A percentile compares a stretch with the other conserved stretches of the same genome.
Conservation (phyloP, 495 filamentous ascomycete genomes). For the Diplogelasinospora grovesii region DNA sequence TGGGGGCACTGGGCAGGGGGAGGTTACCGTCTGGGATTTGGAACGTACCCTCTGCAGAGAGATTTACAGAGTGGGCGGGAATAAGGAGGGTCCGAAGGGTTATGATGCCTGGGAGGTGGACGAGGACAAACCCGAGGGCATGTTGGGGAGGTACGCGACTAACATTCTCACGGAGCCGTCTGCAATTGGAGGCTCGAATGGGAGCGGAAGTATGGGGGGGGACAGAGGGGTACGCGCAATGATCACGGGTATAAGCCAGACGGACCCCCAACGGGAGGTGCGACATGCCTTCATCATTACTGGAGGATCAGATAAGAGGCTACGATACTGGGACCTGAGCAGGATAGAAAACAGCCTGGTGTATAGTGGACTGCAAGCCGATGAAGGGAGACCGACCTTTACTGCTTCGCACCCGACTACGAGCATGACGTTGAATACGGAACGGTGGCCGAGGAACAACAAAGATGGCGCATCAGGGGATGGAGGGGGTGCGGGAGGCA, state of each 20-base stretch:
- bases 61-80: conserved; percentile 64
- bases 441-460: conserved; percentile 55
- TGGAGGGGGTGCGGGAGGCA: too few relatives aligned
- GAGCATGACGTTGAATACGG: conserved; percentile 63
- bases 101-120: conserved; percentile 89
- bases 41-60: conserved; percentile 86
- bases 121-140: conserved; percentile 79
- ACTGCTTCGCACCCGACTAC: conserved; percentile 60
- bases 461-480: too few relatives aligned
- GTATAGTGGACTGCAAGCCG: conserved; percentile 68
- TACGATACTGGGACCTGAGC: conserved; percentile 86
- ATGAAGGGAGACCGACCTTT: conserved; percentile 67
- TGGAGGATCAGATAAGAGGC: conserved; percentile 80
- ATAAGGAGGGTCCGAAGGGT: conserved; percentile 50
- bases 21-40: conserved; percentile 93
- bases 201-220: too few relatives aligned
- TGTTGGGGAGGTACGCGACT: conserved; percentile 82
- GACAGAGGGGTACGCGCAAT: conserved; percentile 57
- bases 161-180: conserved; percentile 56
- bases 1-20: conserved; percentile 82
- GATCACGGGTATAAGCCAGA: conserved; percentile 44
- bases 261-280: conserved; percentile 53
- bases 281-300: conserved; percentile 70
- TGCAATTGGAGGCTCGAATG: conserved; percentile 35
- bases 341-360: conserved; percentile 66